Percentiles rank a stretch among this genome's conserved stretches.
phyloP scores from a whole-genome alignment of 2,329 filamentous ascomycete genomes.

The Thelonectria rubi region DNA sequence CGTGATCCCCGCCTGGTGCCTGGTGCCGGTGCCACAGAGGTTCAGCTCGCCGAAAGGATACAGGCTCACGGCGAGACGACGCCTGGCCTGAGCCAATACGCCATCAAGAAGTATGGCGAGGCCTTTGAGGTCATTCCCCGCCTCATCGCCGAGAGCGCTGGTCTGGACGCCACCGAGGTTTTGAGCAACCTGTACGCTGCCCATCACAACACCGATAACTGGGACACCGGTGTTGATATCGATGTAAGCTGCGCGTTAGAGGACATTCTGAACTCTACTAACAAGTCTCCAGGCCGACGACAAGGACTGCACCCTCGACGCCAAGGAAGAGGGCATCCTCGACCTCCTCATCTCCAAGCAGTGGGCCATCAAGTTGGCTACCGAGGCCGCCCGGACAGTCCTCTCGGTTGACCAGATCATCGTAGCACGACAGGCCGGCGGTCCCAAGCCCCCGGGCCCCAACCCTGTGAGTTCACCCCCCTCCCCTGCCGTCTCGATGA shows the following conservation, averaged over 20 bases:
- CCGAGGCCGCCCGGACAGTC: constrained; percentile 91
- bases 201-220: constrained; percentile 87
- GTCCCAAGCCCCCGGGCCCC: constrained; percentile 94
- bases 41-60: constrained; percentile 92
- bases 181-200: constrained; percentile 91
- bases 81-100: constrained; percentile 90
- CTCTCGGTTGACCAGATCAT: constrained; percentile 99
- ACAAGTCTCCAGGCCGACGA: constrained; percentile 70
- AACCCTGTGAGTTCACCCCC: constrained; percentile 71
- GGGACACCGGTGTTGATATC: constrained; percentile 93
- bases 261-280: constrained; percentile 25
- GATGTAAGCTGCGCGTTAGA: constrained; percentile 65
- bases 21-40: constrained; percentile 92
- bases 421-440: constrained; percentile 94
- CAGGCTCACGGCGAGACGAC: constrained; percentile 92
- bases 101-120: constrained; percentile 96
- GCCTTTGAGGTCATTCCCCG: constrained; percentile 97
- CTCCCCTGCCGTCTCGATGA: neutral
- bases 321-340: constrained; percentile 86
- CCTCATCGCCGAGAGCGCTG: constrained; percentile 92
- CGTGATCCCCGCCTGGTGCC: constrained; percentile 91
- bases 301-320: constrained; percentile 82
- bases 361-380: constrained; percentile 97
- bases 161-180: constrained; percentile 96
- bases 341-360: constrained; percentile 92